Conservation (phyloP, 805 yeast genomes). For the Suhomyces prunicola region DNA sequence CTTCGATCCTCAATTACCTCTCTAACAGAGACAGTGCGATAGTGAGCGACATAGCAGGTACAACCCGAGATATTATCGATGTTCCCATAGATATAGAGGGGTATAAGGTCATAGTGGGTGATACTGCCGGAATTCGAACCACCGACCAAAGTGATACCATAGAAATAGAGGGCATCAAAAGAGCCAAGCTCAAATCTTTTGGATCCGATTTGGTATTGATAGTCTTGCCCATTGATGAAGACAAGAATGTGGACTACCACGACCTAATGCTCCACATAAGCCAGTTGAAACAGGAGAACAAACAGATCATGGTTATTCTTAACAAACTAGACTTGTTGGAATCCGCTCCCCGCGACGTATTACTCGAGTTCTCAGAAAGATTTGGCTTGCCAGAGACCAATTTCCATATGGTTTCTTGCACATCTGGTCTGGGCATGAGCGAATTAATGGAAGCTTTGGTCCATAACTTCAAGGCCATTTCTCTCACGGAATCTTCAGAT, state of each 20-base stretch:
- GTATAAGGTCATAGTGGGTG: conserved; percentile 78
- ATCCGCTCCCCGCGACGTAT: not conserved
- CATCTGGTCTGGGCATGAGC: conserved; percentile 52
- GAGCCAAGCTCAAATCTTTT: conserved; percentile 62
- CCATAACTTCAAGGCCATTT: conserved; percentile 43
- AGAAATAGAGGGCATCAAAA: conserved; percentile 75
- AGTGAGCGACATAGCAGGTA: conserved; percentile 89
- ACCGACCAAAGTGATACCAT: conserved; percentile 48
- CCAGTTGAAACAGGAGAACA: conserved; percentile 22
- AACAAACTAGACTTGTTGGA: conserved; percentile 57
- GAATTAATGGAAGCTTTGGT: conserved; percentile 44
- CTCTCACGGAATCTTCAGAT: conserved; percentile 50
- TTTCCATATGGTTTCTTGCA: conserved; percentile 56
- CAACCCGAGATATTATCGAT: conserved; percentile 87
- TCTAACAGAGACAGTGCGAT: conserved; percentile 83
- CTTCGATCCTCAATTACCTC: conserved; percentile 74
- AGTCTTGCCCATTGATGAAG: conserved; percentile 51
- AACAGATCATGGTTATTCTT: conserved; percentile 43
- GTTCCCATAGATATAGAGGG: conserved; percentile 80
- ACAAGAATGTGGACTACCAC: conserved; percentile 11
- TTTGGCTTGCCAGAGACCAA: conserved; percentile 12
- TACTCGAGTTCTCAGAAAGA: conserved; percentile 5
- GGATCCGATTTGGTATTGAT: conserved; percentile 68
- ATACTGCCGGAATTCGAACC: conserved; percentile 86
- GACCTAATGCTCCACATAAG: conserved; percentile 41